These are phyloP conservation scores for Zymoseptoria passerinii DNA, from an alignment of 2,329 filamentous ascomycete genomes.

Conservation along the genomic window DNA sequence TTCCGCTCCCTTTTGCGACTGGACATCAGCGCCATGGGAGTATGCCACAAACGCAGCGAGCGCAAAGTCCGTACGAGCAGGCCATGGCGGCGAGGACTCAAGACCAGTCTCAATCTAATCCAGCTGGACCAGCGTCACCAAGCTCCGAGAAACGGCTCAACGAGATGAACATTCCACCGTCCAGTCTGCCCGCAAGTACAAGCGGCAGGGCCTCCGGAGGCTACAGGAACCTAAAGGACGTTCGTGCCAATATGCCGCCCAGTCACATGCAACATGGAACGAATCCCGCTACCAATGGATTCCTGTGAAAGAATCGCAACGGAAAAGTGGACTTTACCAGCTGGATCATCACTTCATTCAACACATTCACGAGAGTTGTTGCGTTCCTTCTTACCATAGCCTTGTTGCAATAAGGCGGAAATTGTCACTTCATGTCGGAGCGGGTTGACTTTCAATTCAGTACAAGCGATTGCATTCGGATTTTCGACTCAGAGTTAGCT, in stretches of 20 bases:
- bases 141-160: conserved; percentile 21
- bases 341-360: no score
- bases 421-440: no score
- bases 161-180: conserved; percentile 36
- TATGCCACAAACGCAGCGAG: conserved; percentile 11
- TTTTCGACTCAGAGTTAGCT: no score
- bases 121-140: conserved; percentile 31
- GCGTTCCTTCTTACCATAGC: no score
- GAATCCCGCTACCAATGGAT: no score
- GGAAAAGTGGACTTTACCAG: no score
- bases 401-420: no score
- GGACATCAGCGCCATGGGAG: not conserved
- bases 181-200: conserved; percentile 14
- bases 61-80: conserved; percentile 27
- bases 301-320: no score
- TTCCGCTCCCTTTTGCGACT: conserved; percentile 20
- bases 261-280: conserved; percentile 10
- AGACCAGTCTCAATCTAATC: conserved; percentile 19
- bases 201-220: conserved; percentile 19
- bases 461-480: no score
- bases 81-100: conserved; percentile 20
- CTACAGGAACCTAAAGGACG: conserved; percentile 37
- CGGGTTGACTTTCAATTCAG: no score
- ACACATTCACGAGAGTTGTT: no score
- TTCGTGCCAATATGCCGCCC: conserved; percentile 44